Base-by-base conservation (phyloP, 345 rosid species). In the Dipteronia dyeriana region DNA sequence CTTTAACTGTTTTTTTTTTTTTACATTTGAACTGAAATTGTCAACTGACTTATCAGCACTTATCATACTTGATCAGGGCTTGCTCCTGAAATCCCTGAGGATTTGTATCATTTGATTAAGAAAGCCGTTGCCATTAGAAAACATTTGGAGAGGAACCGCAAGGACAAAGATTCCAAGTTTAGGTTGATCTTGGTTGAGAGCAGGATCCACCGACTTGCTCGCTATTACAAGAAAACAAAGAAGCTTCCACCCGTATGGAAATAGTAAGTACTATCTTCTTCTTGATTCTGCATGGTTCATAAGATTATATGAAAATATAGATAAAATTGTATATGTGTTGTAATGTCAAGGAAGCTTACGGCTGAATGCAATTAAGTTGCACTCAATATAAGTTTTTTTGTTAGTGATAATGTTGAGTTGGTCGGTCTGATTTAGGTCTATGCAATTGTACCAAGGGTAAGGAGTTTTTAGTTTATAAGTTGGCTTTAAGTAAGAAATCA, bases 191-290 rank as follows among this genome's bases (percentile, higher is more conserved):
- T 94, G 81, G 98, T 91, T 0, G 97, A 94, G 86, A 92, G 97
- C 87, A 90, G 98, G 82, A 92, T 90, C 73, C 97, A 94, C 80
- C 91, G 97, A 43, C 97, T 90, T 74, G 98, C 98, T 59, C 97
- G 97, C 41, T 92, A 92, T 79, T 94, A 94, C 90, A 94, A 94
- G 92, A 94, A 92, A 87, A 94, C 95, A 38, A 92, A 90, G 92
- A 94, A 92, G 89, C 94, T 94, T 59, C 97, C 97, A 9, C 97
- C 97, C 0, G 97, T 94, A 75, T 94, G 97, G 97, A 94, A 94
- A 77, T 94, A 92, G 94, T 90, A 70, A 87, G 93, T 84, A 76
- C 51, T 20, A 29, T 65, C 7, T 20, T 5, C 43, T 34, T 54
- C 34, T 31, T 70, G 14, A 16, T 26, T 39, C 6, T 53, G 6